Evolutionary conservation across 2,329 filamentous ascomycete genomes (phyloP), one percentile per base, ranked within the genome.

Genomic region (Eurotiales sp.): DNA sequence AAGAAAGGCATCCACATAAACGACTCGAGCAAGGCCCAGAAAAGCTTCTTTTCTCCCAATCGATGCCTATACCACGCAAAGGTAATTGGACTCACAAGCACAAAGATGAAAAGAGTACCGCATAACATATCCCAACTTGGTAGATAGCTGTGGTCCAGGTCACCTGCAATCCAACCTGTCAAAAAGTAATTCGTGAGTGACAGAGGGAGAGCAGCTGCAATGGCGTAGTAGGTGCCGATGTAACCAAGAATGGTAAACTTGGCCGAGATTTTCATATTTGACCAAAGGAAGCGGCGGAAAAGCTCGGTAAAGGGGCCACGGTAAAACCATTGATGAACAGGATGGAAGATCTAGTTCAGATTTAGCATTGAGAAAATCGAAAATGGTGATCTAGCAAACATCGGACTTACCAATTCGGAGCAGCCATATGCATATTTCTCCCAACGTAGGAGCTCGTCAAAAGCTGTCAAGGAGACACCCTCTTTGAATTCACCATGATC

Each of bases 281-380:
- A 89, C 65, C 77, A 79, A 50, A 92, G 69, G 73, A 93, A 92
- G 51, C 73, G 78, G 54, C 84, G 79, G 79, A 92, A 92, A 4
- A 92, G 79, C n/a, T 84, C 83, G 3, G 88, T 92, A 64, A 92
- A 88, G 22, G 88, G 88, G 0, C 88, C 88, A n/a, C 78, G 81
- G 64, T 78, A 84, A 37, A 83, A 68, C 88, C 88, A 92, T 59
- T 83, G 83, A 54, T 81, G 79, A 55, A 92, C 75, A 3, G 88
- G 88, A 63, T 92, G 80, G 75, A 93, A 92, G 52, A 92, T 52
- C 50, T 52, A 3, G 10, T 12, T 2, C 8, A 17, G 17, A 2
- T 15, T 48, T 27, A 46, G 30, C 22, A 29, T 6, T 22, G 21
- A 11, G n/a, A 15, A 6, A 6, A 34, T 25, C 12, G 39, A 19